Evolutionary conservation across 2,329 filamentous ascomycete genomes (phyloP), one percentile per base, ranked within the genome.

Genomic region (Fusarium liriodendri): DNA sequence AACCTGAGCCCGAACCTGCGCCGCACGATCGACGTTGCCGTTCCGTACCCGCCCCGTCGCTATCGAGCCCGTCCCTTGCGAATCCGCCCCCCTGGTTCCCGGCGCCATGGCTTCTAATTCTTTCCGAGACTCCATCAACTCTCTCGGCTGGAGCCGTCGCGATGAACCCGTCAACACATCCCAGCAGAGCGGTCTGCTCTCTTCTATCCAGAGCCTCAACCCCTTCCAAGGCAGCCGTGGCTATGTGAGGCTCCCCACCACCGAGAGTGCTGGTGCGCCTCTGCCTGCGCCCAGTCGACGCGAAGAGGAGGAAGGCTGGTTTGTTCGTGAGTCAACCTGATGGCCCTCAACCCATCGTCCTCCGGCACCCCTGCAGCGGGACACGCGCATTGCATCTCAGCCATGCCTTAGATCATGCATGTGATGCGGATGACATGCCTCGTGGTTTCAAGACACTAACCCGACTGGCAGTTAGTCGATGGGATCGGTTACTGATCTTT

Each of bases 241-340:
- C 82, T 97, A 98, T 89, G 93, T 98, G 76, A 92, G 94, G 82
- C 91, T 99, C 59, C 96, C 97, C 66, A 97, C 94, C 61, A 92
- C 92, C 77, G 95, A 98, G 81, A 89, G 89, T 76, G 88, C 94
- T 38, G 95, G 95, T 58, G 95, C 96, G 74, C 95, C 95, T 75
- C 86, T 98, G 59, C 96, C 96, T 62, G 95, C 95, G 70, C 91
- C 94, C 71, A 94, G 83, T 80, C 90, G 95, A 79, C 91, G 95
- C 78, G 95, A 98, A 81, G 97, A 98, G 84, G 96, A 98, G 82
- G 97, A 98, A 85, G 94, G 92, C 74, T 98, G 94, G 91, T 95
- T 98, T 90, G 92, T 94, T 80, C 87, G 97, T 99, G 90, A 96
- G 97, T 90, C 72, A 80, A 78, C 71, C 74, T 74, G 73, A 70